phyloP scores from a whole-genome alignment of 768 basidiomycete genomes.

The Xanthoconium purpureum region DNA sequence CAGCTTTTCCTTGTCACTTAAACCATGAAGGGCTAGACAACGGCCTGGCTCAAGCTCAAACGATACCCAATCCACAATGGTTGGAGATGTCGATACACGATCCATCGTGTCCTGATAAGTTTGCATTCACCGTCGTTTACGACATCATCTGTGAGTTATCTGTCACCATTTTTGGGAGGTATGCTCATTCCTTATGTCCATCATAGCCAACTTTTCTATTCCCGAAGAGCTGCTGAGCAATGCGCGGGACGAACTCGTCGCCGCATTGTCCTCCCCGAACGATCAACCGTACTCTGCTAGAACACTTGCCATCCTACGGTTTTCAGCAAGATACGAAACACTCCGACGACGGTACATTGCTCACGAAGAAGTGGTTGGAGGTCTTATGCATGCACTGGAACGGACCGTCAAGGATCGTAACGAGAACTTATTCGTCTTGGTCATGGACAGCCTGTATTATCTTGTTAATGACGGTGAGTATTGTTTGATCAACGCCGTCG shows the following conservation, averaged over 20 bases:
- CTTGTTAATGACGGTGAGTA: slow-evolving; percentile 2
- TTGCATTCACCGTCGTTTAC: not conserved
- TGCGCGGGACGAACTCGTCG: not conserved
- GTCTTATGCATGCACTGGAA: not conserved
- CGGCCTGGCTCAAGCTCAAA: not conserved
- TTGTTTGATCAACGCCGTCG: not conserved
- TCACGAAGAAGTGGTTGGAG: not conserved
- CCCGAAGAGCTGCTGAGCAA: not conserved
- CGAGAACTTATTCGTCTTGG: not conserved
- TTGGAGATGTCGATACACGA: not conserved
- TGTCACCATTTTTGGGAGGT: not conserved
- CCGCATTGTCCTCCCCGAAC: not conserved
- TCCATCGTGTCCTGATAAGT: not conserved
- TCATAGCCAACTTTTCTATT: not conserved
- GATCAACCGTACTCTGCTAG: too few species aligned
- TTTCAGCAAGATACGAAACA: not conserved
- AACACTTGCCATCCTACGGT: not conserved
- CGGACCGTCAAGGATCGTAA: not conserved
- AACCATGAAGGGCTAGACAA: not conserved
- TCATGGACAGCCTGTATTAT: not conserved
- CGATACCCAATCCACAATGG: not conserved
- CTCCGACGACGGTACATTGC: not conserved
- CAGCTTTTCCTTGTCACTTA: too few species aligned
- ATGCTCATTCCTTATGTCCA: not conserved
- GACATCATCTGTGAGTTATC: not conserved